phyloP scores from a whole-genome alignment of 2,329 filamentous ascomycete species.

The Phaeomoniella chlamydospora region DNA sequence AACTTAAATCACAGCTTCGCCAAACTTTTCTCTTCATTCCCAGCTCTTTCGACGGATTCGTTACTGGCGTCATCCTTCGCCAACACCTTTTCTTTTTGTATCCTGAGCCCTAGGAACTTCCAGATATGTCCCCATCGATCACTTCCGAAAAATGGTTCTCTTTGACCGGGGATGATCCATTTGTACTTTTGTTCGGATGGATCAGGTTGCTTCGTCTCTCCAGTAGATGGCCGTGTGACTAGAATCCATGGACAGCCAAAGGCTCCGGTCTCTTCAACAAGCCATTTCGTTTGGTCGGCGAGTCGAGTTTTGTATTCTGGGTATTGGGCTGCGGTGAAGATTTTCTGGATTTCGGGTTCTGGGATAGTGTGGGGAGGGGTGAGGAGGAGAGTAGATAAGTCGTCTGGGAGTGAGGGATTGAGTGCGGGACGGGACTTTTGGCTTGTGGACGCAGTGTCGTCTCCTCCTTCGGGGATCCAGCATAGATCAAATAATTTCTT shows the following conservation, averaged over 20 bases:
- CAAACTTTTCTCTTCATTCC: no score
- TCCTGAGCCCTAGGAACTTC: slow-evolving; percentile 48
- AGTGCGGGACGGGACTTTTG: slow-evolving; percentile 21
- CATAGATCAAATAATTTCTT: slow-evolving; percentile 44
- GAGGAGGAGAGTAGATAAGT: slow-evolving; percentile 33
- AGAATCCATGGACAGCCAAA: slow-evolving; percentile 68
- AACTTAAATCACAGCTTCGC: no score
- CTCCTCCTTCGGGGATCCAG: no score
- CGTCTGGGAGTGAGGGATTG: slow-evolving; percentile 44
- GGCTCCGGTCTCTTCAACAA: slow-evolving; percentile 45
- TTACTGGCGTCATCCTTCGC: no score
- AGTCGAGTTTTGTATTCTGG: slow-evolving; percentile 39
- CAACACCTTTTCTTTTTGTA: no score
- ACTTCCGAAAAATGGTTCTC: slow-evolving; percentile 63
- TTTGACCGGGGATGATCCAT: slow-evolving; percentile 34
- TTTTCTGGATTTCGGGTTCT: slow-evolving; percentile 35
- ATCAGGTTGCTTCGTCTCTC: no score
- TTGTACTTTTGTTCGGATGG: slow-evolving; percentile 20
- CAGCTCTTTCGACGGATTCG: no score
- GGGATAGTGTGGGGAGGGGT: slow-evolving; percentile 26
- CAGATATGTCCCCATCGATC: slow-evolving; percentile 62
- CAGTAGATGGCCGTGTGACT: slow-evolving; percentile 28
- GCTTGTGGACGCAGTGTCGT: neutral
- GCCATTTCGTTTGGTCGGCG: slow-evolving; percentile 43
- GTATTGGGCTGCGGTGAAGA: slow-evolving; percentile 37